Conservation (phyloP, 179 eudicot genomes). For the Silene noctiflora region DNA sequence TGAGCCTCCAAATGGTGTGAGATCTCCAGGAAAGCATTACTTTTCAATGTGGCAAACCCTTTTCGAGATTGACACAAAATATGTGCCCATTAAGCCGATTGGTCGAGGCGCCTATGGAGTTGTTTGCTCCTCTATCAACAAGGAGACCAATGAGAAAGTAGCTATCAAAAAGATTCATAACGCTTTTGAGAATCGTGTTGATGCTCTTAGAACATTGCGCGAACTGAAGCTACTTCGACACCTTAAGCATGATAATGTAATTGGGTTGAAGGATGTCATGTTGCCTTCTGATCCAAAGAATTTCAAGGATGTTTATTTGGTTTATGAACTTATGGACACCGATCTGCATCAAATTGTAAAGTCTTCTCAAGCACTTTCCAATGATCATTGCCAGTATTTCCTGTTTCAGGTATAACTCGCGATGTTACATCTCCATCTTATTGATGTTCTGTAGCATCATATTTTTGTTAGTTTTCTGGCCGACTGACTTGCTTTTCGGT, state of each 20-base stretch:
- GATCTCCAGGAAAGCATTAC: constrained; percentile 65
- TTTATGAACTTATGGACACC: constrained; percentile 85
- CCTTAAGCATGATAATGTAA: constrained; percentile 70
- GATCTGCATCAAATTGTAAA: constrained; percentile 84
- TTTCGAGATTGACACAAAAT: constrained; percentile 73
- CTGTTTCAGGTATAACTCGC: constrained; percentile 57
- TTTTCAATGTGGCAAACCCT: constrained; percentile 76
- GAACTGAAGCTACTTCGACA: constrained; percentile 71
- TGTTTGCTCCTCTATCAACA: constrained; percentile 74
- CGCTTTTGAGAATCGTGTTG: constrained; percentile 68
- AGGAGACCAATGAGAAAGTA: constrained; percentile 72
- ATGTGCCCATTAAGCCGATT: constrained; percentile 77
- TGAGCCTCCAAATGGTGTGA: constrained; percentile 73
- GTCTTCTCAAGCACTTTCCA: constrained; percentile 72
- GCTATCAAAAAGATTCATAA: constrained; percentile 80
- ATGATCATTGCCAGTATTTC: constrained; percentile 84
- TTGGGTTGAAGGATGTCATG: constrained; percentile 77
- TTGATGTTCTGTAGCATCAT: background rate
- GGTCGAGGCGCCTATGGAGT: constrained; percentile 91
- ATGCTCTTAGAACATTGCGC: constrained; percentile 73
- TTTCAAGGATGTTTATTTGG: constrained; percentile 79
- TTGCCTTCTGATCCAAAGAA: constrained; percentile 55
- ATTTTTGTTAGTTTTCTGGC: background rate
- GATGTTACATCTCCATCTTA: background rate
- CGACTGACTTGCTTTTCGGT: background rate